These are phyloP conservation scores for Trypanosoma caninum DNA, from an alignment of 208 protist genomes.

Conservation along the genomic window DNA sequence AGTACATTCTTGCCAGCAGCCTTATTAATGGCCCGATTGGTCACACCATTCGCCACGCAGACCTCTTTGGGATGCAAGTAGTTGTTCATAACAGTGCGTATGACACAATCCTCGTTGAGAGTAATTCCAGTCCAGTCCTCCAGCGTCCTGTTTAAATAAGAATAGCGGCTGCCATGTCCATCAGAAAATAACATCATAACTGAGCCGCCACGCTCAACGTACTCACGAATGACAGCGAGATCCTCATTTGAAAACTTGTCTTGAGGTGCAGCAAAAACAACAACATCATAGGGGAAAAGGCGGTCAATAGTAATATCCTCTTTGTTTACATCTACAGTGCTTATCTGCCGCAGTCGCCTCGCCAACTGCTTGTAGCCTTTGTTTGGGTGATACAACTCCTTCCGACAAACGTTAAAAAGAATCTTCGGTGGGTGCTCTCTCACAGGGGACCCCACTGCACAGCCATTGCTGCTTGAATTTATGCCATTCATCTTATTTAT, in stretches of 20 bases:
- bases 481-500: slow-evolving; percentile 2
- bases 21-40: slow-evolving; percentile 94
- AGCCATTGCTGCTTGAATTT: slow-evolving; percentile 3
- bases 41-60: slow-evolving; percentile 90
- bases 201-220: slow-evolving; percentile 90
- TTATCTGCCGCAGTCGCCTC: slow-evolving; percentile 72
- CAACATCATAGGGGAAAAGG: slow-evolving; percentile 61
- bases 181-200: slow-evolving; percentile 90
- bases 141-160: slow-evolving; percentile 68
- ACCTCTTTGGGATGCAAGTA: slow-evolving; percentile 97
- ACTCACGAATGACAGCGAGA: slow-evolving; percentile 73
- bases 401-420: slow-evolving; percentile 89
- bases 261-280: slow-evolving; percentile 80
- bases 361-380: slow-evolving; percentile 86
- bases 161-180: slow-evolving; percentile 87
- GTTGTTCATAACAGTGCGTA: slow-evolving; percentile 94
- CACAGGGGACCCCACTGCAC: slow-evolving; percentile 5
- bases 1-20: slow-evolving; percentile 86
- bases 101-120: slow-evolving; percentile 93
- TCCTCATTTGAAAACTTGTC: slow-evolving; percentile 73
- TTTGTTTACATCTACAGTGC: slow-evolving; percentile 86
- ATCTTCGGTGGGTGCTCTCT: slow-evolving; percentile 55
- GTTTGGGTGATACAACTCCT: slow-evolving; percentile 86
- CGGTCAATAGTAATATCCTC: slow-evolving; percentile 84
- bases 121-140: slow-evolving; percentile 91